phyloP scores from a whole-genome alignment of 768 basidiomycete species.

The Calvatia gigantea region DNA sequence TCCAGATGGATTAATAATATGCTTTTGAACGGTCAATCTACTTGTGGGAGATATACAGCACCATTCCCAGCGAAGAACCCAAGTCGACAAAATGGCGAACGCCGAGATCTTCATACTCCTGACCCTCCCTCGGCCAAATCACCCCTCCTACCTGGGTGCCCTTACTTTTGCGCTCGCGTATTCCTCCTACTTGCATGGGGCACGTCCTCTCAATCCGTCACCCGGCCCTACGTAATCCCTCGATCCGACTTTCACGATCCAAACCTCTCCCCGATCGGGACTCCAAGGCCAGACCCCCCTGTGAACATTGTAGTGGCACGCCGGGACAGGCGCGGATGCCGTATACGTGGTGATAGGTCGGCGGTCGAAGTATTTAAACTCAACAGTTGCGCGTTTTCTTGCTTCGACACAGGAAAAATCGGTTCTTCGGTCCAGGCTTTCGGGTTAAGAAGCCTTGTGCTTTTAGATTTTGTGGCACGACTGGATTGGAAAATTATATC shows the following conservation, averaged over 20 bases:
- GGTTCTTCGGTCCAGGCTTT: neutral
- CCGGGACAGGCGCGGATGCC: constrained; percentile 37
- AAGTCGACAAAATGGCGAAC: constrained; percentile 61
- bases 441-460: too few relatives aligned
- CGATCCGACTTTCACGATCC: constrained; percentile 54
- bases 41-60: too few relatives aligned
- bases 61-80: too few relatives aligned
- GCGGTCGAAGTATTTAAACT: constrained; percentile 50
- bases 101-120: constrained; percentile 54
- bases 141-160: constrained; percentile 28
- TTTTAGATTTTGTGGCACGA: constrained; percentile 10
- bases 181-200: constrained; percentile 69
- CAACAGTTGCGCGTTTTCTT: constrained; percentile 62
- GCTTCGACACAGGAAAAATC: constrained; percentile 44
- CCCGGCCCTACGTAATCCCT: constrained; percentile 17
- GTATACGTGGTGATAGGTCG: constrained; percentile 35
- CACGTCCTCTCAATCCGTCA: constrained; percentile 34
- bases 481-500: constrained; percentile 36
- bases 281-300: constrained; percentile 56
- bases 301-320: constrained; percentile 36
- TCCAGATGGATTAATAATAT: too few relatives aligned
- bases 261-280: constrained; percentile 51
- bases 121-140: constrained; percentile 25
- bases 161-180: constrained; percentile 47
- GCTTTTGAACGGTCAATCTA: too few relatives aligned